Percentiles rank a stretch among this genome's conserved stretches.
phyloP scores from a whole-genome alignment of 306 rosid genomes.

The Senna tora region DNA sequence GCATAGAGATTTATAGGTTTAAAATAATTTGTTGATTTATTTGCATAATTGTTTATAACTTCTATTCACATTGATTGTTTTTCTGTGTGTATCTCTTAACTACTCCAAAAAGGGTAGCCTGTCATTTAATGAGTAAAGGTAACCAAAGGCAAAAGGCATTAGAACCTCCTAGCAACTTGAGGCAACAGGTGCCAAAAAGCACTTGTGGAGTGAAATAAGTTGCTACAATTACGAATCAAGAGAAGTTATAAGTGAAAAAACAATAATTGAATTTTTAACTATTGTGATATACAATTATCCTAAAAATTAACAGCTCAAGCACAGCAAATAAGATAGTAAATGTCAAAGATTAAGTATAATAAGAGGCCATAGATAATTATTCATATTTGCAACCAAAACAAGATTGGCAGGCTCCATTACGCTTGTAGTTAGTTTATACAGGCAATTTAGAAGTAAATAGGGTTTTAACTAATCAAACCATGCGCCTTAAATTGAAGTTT shows the following conservation, averaged over 20 bases:
- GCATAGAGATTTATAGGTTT: neutral
- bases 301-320: neutral
- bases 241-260: neutral
- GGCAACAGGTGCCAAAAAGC: neutral
- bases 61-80: neutral
- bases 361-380: neutral
- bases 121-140: neutral
- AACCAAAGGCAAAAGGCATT: neutral
- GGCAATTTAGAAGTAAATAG: neutral
- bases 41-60: neutral
- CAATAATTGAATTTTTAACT: neutral
- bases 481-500: constrained; percentile 21
- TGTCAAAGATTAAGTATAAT: neutral
- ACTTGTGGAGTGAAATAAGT: neutral
- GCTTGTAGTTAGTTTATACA: too few relatives aligned
- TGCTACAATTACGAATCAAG: neutral
- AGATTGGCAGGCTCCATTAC: neutral
- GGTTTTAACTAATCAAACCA: constrained; percentile 32
- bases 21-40: neutral
- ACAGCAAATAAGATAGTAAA: neutral
- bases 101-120: neutral
- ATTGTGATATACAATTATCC: neutral
- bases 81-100: neutral
- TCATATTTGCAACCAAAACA: neutral
- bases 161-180: neutral